Evolutionary conservation across 352 stramenopile species (phyloP).

Genomic region (Pelagophyceae sp.): DNA sequence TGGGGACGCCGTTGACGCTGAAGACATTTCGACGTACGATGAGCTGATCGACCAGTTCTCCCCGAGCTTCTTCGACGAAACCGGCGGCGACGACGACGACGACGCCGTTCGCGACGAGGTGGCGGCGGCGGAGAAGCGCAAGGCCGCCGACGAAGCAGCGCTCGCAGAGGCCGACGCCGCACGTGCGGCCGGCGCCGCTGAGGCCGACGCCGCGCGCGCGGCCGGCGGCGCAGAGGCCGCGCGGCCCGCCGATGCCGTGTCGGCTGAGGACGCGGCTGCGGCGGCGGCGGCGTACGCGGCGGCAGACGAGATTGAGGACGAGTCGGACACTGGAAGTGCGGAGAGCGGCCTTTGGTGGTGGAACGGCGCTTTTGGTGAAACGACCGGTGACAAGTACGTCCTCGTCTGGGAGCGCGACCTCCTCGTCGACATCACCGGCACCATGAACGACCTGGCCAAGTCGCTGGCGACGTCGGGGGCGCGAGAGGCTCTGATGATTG

Average conservation of each 20-base stretch:
- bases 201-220: background rate
- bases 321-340: background rate
- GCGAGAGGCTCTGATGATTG: background rate
- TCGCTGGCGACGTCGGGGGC: background rate
- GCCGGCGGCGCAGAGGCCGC: background rate
- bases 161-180: background rate
- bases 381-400: background rate
- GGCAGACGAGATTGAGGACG: background rate
- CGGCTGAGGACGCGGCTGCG: background rate
- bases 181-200: background rate
- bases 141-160: background rate
- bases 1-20: background rate
- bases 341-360: background rate
- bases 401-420: constrained; percentile 13
- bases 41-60: too few relatives aligned
- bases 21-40: too few relatives aligned
- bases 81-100: background rate
- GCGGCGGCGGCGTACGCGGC: background rate
- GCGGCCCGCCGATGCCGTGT: background rate
- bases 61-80: background rate
- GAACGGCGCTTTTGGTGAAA: background rate
- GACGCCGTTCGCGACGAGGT: background rate
- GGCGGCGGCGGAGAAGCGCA: background rate
- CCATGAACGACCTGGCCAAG: background rate
- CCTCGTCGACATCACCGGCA: background rate